Base-by-base conservation (phyloP, 257 asterid genomes). In the Salvia miltiorrhiza region DNA sequence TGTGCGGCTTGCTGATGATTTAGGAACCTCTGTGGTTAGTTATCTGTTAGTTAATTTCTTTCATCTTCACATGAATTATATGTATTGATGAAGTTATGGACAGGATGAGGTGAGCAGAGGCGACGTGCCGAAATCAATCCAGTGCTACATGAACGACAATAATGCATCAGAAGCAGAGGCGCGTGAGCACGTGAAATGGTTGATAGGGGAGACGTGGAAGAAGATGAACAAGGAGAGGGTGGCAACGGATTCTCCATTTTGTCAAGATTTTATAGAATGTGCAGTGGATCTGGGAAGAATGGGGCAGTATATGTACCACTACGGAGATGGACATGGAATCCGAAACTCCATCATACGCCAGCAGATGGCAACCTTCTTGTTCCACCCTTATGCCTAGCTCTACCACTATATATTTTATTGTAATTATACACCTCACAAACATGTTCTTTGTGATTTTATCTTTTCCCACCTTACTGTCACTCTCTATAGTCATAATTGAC, bases 241-340 rank as follows among this genome's bases (percentile, higher is more conserved):
- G n/a, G n/a, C n/a, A n/a, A n/a, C n/a, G 21, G 70, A 63, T 12
- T 59, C 67, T 19, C 71, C 63, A 24, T 81, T 83, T 41, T 60
- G 77, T 0, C 2, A 33, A 48, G 57, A 45, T 6, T 88, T 84
- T 49, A 48, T 74, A 0, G 57, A 3, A 35, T 14, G 44, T 13
- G 86, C 90, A 3, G n/a, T n/a, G n/a, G 73, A 78, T 64, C 57
- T 84, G 57, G 83, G 83, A 3, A 80, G 92, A 72, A 75, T 78
- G 80, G 83, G 87, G 5, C 83, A 78, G 11, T 76, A 77, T 26
- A 73, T 87, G 71, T 85, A 87, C 49, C 79, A 85, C 24, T 30
- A 80, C 50, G 95, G 89, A 65, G 95, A 85, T 74, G 91, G 89
- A 1, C 78, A 72, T 59, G 91, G 92, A 0, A n/a, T 16, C 23